Conservation (phyloP, 176 grass and related monocot genomes). For the Zoysia japonica region DNA sequence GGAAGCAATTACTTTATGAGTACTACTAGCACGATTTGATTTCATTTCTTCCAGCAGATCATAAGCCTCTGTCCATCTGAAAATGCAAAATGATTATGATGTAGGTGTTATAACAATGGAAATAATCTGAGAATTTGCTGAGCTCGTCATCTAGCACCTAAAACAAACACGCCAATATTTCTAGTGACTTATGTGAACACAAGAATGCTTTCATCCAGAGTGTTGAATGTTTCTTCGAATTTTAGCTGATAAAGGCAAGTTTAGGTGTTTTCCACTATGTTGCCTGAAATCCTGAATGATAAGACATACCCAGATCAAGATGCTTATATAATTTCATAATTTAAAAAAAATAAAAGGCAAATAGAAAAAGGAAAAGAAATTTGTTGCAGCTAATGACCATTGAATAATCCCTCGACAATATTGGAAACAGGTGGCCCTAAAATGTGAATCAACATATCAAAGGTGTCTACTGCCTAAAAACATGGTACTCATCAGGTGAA, state of each 20-base stretch:
- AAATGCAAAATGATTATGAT: slow-evolving; percentile 24
- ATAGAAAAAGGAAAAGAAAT: background rate
- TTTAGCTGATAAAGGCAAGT: background rate
- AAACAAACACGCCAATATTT: slow-evolving; percentile 14
- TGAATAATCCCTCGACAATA: background rate
- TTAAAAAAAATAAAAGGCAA: background rate
- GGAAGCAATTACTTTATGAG: slow-evolving; percentile 81
- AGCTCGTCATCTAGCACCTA: background rate
- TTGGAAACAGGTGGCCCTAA: background rate
- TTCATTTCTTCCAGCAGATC: slow-evolving; percentile 92
- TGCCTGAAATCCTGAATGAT: slow-evolving; percentile 27
- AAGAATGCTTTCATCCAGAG: slow-evolving; percentile 11
- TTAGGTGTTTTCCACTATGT: background rate
- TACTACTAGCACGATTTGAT: slow-evolving; percentile 62
- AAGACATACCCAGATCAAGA: slow-evolving; percentile 17
- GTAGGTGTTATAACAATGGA: slow-evolving; percentile 18
- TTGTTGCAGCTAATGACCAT: background rate
- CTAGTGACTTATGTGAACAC: background rate
- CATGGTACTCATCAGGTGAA: background rate
- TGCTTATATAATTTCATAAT: slow-evolving; percentile 16
- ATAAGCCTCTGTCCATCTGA: slow-evolving; percentile 83
- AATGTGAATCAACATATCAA: slow-evolving; percentile 18
- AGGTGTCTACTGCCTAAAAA: background rate
- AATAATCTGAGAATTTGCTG: background rate
- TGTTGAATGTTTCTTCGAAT: background rate